phyloP scores from a whole-genome alignment of 164 flowering plant genomes.

The Magnolia changhungtana region DNA sequence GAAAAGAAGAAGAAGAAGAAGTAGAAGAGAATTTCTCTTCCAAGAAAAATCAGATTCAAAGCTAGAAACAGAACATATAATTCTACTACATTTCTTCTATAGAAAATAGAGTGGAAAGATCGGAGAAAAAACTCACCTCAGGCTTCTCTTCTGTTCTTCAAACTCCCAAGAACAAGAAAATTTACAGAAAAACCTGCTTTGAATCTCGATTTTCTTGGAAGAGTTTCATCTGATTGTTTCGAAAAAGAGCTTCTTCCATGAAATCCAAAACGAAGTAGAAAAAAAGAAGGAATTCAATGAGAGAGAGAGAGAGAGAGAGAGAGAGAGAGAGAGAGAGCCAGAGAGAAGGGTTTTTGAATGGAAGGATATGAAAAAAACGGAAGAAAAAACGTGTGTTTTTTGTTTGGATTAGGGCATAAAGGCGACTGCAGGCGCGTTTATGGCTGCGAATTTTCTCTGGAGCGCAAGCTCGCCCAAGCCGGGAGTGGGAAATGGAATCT shows the following conservation, averaged over 20 bases:
- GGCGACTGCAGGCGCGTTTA: not conserved
- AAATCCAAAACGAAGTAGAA: no score
- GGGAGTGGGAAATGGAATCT: conserved; percentile 11
- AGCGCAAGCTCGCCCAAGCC: not conserved
- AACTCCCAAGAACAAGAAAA: not conserved
- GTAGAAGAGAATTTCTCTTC: not conserved
- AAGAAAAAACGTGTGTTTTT: not conserved
- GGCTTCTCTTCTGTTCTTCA: not conserved
- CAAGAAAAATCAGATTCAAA: not conserved
- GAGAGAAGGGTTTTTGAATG: not conserved
- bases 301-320: conserved; percentile 1
- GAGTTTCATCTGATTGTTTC: not conserved
- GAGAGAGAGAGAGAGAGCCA: not conserved
- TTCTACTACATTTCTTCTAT: not conserved
- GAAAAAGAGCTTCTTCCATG: not conserved
- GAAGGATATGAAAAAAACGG: not conserved
- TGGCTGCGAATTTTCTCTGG: not conserved
- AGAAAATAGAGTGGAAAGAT: not conserved
- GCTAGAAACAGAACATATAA: not conserved
- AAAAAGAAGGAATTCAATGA: not conserved
- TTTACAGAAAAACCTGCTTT: not conserved
- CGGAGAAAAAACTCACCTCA: not conserved
- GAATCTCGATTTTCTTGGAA: not conserved
- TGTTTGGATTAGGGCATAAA: not conserved
- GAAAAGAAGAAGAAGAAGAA: no score